Base-by-base conservation (phyloP, 2,329 filamentous ascomycete species). In the Coniella lustricola region DNA sequence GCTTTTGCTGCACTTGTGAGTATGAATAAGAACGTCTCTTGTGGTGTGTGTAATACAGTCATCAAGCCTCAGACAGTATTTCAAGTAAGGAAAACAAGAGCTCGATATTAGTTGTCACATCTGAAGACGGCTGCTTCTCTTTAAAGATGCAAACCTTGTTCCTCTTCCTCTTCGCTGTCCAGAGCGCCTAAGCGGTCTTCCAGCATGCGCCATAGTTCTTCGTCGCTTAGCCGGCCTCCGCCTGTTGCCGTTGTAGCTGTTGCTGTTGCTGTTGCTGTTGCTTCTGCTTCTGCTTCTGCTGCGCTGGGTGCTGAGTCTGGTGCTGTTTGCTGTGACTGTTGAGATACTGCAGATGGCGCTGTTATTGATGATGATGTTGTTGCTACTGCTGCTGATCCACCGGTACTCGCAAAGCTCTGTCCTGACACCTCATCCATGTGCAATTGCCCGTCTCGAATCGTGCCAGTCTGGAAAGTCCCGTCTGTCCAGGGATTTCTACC, bases 101-200 rank as follows among this genome's bases (percentile, higher is more conserved):
- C n/a, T n/a, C n/a, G n/a, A n/a, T n/a, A n/a, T n/a, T n/a, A n/a
- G n/a, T n/a, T n/a, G n/a, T n/a, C n/a, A 29, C 25, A 29, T 10
- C 25, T 29, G 5, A 29, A 29, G 25, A 29, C n/a, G n/a, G 25
- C 25, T 29, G 25, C 25, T 29, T 10, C 25, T n/a, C 14, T 5
- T 71, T 61, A 85, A 39, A 86, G 64, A 66, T 86, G 80, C 69
- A 86, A 70, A 1, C 82, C 82, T 17, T 73, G 76, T 3, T 81
- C 74, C 7, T 69, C 74, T 12, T 71, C 68, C 8, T 73, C 70
- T 4, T 64, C 63, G 12, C 60, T 67, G 20, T 9, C 20, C 4
- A 74, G 59, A 7, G 65, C 58, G 40, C 70, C 68, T 64, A 84
- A 68, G 45, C 74, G 74, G 56, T 75, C 75, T 57, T 79, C 74